Base-by-base conservation (phyloP, 169 alveolate species). In the Hepatocystis sp. region DNA sequence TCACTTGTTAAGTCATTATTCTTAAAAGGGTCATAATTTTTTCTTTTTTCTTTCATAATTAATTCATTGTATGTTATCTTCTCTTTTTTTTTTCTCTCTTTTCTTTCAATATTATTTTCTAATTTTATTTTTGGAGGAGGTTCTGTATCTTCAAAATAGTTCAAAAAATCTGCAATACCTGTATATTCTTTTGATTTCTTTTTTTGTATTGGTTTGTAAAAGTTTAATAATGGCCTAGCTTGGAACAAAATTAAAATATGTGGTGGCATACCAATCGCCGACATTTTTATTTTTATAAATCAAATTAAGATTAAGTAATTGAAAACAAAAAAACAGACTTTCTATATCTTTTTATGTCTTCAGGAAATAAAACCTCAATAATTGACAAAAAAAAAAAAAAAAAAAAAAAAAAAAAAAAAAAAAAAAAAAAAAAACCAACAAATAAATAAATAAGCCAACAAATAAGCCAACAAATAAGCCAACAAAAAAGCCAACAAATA, bases 201-300 rank as follows among this genome's bases (percentile, higher is more conserved):
- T 39, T 81, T 85, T 49, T 76, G 60, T 15, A 85, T 85, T 36
- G 84, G 85, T 28, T 88, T 86, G 53, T 86, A 34, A 39, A 84
- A 91, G 25, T 81, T 88, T 60, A 91, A 88, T n/a, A 92, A 91
- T 7, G 96, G 96, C 39, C 96, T 84, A 17, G 96, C 94, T 44
- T 91, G 94, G 56, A 92, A 92, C 49, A 92, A 88, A 64, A 90
- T 94, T 68, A 92, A 49, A 25, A 92, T 85, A 49, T 92, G 96
- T 36, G 95, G 95, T 1, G 96, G 96, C 95, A 92, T 91, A 25
- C 96, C 96, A 15, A 91, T 90, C n/a, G 96, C 96, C 21, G 95
- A 91, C 96, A 92, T 92, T 27, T 1, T n/a, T n/a, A n/a, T n/a
- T n/a, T n/a, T n/a, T n/a, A n/a, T n/a, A n/a, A n/a, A n/a, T n/a